phyloP scores from a whole-genome alignment of 2,329 filamentous ascomycete species.

The Macrophomina phaseolina region DNA sequence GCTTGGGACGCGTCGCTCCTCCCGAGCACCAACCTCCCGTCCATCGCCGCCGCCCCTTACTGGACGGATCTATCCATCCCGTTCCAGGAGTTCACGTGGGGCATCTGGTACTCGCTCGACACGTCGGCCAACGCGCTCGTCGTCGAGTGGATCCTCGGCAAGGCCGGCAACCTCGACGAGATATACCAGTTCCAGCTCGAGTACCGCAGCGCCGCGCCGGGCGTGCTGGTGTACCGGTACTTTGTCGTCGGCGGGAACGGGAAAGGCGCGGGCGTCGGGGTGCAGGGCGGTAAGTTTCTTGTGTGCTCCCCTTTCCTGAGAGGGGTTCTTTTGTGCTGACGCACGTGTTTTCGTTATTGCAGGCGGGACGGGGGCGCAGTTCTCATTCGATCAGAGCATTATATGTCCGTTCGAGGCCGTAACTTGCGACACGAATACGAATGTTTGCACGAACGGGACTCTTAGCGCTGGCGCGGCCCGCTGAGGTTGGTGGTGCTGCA shows the following conservation, averaged over 20 bases:
- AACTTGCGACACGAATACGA: background rate
- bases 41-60: background rate
- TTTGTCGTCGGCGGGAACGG: background rate
- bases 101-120: constrained; percentile 1
- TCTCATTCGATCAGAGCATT: background rate
- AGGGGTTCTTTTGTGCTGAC: background rate
- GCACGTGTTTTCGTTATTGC: background rate
- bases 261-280: background rate
- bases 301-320: background rate
- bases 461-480: background rate
- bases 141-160: constrained; percentile 1
- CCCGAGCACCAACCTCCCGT: background rate
- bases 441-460: constrained; percentile 1
- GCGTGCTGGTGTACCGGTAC: background rate
- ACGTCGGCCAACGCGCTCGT: background rate
- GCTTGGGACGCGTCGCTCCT: background rate
- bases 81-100: background rate
- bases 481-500: background rate
- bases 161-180: background rate
- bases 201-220: background rate
- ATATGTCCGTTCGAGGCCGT: background rate
- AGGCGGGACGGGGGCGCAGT: background rate
- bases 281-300: background rate
- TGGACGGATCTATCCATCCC: background rate
- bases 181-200: constrained; percentile 3